These are phyloP conservation scores for Hibiscus trionum DNA, from an alignment of 345 rosid species.

Conservation along the genomic window DNA sequence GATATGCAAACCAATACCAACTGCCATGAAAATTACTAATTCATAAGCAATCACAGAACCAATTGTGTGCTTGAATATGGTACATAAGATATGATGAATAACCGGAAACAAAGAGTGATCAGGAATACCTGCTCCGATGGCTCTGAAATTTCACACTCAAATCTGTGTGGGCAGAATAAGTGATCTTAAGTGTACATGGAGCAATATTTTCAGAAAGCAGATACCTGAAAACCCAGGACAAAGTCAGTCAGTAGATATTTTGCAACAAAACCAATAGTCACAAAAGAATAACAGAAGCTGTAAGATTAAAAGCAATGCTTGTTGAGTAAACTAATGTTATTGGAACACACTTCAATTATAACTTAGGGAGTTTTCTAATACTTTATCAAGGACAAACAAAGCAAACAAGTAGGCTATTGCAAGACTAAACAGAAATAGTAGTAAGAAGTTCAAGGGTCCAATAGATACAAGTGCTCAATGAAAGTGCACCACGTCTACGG, in stretches of 20 bases:
- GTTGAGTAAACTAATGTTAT: background rate
- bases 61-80: background rate
- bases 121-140: constrained; percentile 83
- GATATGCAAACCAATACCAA: background rate
- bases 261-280: background rate
- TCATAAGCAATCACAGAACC: background rate
- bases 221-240: constrained; percentile 47
- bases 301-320: background rate
- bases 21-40: background rate
- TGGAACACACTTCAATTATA: constrained; percentile 1
- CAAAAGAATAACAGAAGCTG: background rate
- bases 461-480: constrained; percentile 13
- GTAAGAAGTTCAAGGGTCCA: constrained; percentile 5
- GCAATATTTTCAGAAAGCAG: constrained; percentile 71
- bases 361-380: background rate
- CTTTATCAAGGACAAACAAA: background rate
- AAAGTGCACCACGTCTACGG: constrained; percentile 14
- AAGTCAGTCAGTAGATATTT: constrained; percentile 3
- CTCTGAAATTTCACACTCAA: constrained; percentile 97
- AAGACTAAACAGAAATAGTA: background rate
- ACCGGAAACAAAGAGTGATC: background rate
- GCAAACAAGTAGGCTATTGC: background rate
- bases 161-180: constrained; percentile 98
- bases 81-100: background rate
- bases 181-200: constrained; percentile 80